Evolutionary conservation across 208 protist genomes (phyloP).

Genomic region (Leptomonas pyrrhocoris): DNA sequence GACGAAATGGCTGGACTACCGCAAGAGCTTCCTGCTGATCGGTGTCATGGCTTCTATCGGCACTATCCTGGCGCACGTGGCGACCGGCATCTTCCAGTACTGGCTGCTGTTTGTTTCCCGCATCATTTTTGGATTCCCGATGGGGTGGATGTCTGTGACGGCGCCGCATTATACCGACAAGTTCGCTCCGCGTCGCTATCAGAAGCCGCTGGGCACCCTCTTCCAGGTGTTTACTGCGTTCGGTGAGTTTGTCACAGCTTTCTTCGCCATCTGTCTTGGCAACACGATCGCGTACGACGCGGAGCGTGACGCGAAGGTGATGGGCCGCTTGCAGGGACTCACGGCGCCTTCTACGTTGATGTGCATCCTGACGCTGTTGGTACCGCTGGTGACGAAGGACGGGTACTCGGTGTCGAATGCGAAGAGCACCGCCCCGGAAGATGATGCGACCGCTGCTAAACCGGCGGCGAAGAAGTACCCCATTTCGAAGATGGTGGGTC

Average conservation of each 20-base stretch:
- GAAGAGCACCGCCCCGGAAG: slow-evolving; percentile 15
- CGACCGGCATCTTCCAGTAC: slow-evolving; percentile 33
- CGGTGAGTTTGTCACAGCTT: slow-evolving; percentile 52
- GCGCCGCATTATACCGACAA: slow-evolving; percentile 39
- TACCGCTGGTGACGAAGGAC: slow-evolving; percentile 42
- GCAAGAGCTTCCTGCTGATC: slow-evolving; percentile 34
- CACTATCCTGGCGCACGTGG: slow-evolving; percentile 31
- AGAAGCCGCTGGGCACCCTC: slow-evolving; percentile 39
- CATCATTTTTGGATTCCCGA: slow-evolving; percentile 34
- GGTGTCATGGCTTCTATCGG: slow-evolving; percentile 22
- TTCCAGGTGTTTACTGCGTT: slow-evolving; percentile 61
- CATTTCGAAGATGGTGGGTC: slow-evolving; percentile 37
- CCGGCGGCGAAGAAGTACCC: slow-evolving; percentile 21
- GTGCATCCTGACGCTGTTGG: slow-evolving; percentile 33
- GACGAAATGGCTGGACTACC: slow-evolving; percentile 24
- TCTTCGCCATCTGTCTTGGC: slow-evolving; percentile 46
- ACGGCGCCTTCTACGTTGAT: slow-evolving; percentile 38
- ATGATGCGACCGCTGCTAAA: slow-evolving; percentile 15
- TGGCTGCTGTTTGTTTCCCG: slow-evolving; percentile 36
- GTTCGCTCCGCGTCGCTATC: slow-evolving; percentile 12
- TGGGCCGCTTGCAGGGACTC: slow-evolving; percentile 52
- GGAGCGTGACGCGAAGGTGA: slow-evolving; percentile 32
- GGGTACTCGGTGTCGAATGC: slow-evolving; percentile 11
- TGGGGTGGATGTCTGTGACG: slow-evolving; percentile 30
- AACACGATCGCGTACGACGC: slow-evolving; percentile 36